phyloP scores from a whole-genome alignment of 495 filamentous ascomycete genomes.

The Aspergillus leporis region DNA sequence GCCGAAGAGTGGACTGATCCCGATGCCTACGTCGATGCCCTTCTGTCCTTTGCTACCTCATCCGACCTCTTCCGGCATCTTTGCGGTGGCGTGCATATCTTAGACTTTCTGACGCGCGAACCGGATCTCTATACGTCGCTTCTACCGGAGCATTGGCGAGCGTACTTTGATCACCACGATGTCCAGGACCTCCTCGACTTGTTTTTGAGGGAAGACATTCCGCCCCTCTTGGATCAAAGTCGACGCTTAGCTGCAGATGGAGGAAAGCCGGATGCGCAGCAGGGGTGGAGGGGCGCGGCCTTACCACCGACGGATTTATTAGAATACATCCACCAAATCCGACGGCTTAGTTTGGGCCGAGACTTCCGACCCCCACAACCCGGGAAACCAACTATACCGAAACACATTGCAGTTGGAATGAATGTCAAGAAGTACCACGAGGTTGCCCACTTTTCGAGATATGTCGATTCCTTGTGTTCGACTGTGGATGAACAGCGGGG shows the following conservation, averaged over 20 bases:
- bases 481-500: constrained; percentile 56
- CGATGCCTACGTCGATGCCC: constrained; percentile 74
- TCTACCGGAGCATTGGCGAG: constrained; percentile 76
- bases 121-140: constrained; percentile 73
- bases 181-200: constrained; percentile 76
- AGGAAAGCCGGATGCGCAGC: constrained; percentile 11
- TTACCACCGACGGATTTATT: constrained; percentile 66
- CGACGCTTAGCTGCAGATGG: constrained; percentile 2
- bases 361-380: constrained; percentile 45
- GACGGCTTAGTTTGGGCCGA: constrained; percentile 66
- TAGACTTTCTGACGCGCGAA: constrained; percentile 91
- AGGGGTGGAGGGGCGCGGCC: constrained; percentile 51
- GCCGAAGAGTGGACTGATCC: constrained; percentile 53
- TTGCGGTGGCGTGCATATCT: constrained; percentile 90
- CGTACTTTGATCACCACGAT: constrained; percentile 68
- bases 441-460: constrained; percentile 66
- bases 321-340: constrained; percentile 72
- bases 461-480: constrained; percentile 51
- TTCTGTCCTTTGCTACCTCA: constrained; percentile 73
- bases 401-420: constrained; percentile 84
- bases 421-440: constrained; percentile 95
- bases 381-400: constrained; percentile 52
- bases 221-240: constrained; percentile 18
- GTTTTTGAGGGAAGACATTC: constrained; percentile 72
- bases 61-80: constrained; percentile 80